These are phyloP conservation scores for Fusarium agapanthi DNA, from an alignment of 2,329 filamentous ascomycete species.

Conservation along the genomic window DNA sequence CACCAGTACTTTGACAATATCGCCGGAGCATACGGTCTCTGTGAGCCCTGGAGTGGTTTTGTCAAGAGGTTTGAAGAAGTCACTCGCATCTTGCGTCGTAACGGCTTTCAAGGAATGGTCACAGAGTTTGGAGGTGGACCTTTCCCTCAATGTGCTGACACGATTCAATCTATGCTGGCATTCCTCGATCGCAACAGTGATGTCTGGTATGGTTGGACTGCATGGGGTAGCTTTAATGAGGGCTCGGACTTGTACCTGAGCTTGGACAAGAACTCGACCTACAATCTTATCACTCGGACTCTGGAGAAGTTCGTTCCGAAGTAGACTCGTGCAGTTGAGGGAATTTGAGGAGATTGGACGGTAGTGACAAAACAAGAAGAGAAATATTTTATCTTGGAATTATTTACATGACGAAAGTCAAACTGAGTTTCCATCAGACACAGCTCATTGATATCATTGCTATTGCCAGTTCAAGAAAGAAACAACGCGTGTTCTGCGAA, in stretches of 20 bases:
- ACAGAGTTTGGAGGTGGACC: neutral
- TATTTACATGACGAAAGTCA: too few relatives aligned
- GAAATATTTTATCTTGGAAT: neutral
- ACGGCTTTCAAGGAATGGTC: neutral
- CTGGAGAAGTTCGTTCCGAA: neutral
- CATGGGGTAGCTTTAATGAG: neutral
- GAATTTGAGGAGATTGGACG: neutral
- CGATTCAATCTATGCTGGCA: neutral
- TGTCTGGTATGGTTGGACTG: neutral
- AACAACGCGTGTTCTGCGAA: accelerated
- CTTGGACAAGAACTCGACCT: neutral
- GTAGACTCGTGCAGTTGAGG: accelerated
- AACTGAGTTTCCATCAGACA: accelerated
- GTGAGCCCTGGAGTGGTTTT: neutral
- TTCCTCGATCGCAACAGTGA: neutral
- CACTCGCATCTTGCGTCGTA: neutral
- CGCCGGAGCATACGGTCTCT: neutral
- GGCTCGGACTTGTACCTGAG: neutral
- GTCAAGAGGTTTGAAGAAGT: neutral
- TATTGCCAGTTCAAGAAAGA: too few relatives aligned
- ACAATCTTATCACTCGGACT: neutral
- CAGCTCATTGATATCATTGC: accelerated
- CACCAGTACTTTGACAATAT: neutral
- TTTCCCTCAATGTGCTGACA: neutral
- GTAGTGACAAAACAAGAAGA: too few relatives aligned